Conservation (phyloP, 2,329 filamentous ascomycete species). For the Diplodia seriata region DNA sequence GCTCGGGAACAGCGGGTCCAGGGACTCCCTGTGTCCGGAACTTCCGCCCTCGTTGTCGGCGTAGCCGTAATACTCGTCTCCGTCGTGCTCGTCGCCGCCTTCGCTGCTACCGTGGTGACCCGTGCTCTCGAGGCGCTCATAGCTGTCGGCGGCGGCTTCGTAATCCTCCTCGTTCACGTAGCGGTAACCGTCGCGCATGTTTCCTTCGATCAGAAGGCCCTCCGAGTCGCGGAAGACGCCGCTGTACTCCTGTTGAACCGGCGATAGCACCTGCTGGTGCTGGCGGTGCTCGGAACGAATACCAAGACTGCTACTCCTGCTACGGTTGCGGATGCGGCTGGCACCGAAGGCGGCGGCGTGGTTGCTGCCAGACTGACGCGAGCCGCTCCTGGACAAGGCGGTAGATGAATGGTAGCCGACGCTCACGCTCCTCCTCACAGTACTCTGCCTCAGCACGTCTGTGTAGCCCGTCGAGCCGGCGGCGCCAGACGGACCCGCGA, state of each 20-base stretch:
- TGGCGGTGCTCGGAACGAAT: background rate
- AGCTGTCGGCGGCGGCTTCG: background rate
- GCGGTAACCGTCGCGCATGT: background rate
- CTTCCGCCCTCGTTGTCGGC: no score
- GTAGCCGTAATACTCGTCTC: background rate
- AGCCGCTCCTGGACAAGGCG: background rate
- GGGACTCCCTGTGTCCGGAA: no score
- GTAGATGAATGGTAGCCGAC: background rate
- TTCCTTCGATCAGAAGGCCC: background rate
- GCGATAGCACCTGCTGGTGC: background rate
- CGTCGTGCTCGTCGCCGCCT: no score
- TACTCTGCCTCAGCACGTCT: background rate
- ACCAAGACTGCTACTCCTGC: background rate
- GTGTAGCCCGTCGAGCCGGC: background rate
- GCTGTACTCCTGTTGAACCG: background rate
- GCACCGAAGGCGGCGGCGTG: background rate
- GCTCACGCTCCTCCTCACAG: background rate
- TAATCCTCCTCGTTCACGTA: background rate
- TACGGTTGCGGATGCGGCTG: no score
- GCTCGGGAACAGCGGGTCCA: no score
- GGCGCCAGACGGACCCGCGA: background rate
- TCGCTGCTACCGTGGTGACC: background rate
- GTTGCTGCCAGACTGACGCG: background rate
- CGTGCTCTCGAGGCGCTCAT: background rate
- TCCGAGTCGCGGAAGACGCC: background rate